Percentiles rank a stretch among this genome's conserved stretches.
Conservation (phyloP, 768 basidiomycete genomes). For the Hypholoma fasciculare region DNA sequence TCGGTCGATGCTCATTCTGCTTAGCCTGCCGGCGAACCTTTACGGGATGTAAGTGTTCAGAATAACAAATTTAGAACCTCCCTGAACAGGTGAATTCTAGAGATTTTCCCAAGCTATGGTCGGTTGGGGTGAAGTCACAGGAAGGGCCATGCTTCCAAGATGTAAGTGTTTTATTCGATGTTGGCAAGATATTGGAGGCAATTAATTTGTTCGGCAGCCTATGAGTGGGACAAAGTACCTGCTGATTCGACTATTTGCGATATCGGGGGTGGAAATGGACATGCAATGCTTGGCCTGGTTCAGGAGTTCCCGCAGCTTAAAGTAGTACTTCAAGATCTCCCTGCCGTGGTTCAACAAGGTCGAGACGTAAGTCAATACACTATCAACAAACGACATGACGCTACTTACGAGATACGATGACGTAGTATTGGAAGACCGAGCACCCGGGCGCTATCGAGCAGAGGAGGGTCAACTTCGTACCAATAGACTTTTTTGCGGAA, state of each 20-base stretch:
- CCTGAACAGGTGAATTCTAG: background rate
- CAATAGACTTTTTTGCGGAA: background rate
- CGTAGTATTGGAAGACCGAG: too few species aligned
- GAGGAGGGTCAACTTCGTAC: background rate
- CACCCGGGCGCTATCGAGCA: too few species aligned
- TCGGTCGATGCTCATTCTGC: too few species aligned
- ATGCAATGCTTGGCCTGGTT: conserved; percentile 29
- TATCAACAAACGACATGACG: too few species aligned
- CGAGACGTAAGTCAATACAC: too few species aligned
- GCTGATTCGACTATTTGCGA: conserved; percentile 34
- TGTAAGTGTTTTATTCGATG: background rate
- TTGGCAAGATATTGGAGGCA: background rate
- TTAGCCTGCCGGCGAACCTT: too few species aligned
- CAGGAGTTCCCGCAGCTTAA: conserved; percentile 34
- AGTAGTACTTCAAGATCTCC: conserved; percentile 38
- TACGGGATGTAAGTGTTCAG: too few species aligned
- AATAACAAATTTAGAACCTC: too few species aligned
- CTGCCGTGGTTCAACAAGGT: conserved; percentile 27
- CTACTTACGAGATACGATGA: too few species aligned
- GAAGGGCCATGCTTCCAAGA: conserved; percentile 7
- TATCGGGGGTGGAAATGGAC: conserved; percentile 32
- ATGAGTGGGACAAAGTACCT: conserved; percentile 33
- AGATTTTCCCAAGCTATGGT: conserved; percentile 31
- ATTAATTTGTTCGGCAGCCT: conserved; percentile 21
- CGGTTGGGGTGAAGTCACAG: conserved; percentile 27